Conservation (phyloP, 2,329 filamentous ascomycete species). For the Aureobasidium melanogenum region DNA sequence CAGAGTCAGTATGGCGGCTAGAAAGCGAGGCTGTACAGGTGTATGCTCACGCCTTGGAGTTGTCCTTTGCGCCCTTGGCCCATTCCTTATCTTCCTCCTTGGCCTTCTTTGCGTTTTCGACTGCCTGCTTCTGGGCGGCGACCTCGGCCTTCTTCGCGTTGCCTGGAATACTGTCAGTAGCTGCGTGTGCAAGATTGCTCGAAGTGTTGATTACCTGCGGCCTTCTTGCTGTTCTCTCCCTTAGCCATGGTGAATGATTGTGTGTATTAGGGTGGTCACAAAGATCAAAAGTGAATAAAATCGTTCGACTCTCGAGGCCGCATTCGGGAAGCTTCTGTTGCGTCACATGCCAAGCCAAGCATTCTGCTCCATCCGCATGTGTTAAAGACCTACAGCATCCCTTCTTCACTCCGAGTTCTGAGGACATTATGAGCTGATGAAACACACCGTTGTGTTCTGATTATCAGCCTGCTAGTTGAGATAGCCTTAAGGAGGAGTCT, state of each 20-base stretch:
- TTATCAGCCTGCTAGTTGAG: too few relatives aligned
- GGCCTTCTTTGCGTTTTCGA: slow-evolving; percentile 56
- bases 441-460: too few relatives aligned
- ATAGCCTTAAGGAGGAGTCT: too few relatives aligned
- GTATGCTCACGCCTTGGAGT: slow-evolving; percentile 68
- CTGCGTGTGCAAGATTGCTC: too few relatives aligned
- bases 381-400: too few relatives aligned
- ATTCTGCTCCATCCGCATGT: not conserved
- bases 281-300: not conserved
- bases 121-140: slow-evolving; percentile 70
- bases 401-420: too few relatives aligned
- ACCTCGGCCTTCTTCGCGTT: slow-evolving; percentile 89
- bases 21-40: not conserved
- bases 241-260: slow-evolving; percentile 53
- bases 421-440: too few relatives aligned
- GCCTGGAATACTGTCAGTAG: slow-evolving; percentile 26
- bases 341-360: slow-evolving; percentile 5
- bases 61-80: slow-evolving; percentile 77
- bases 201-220: slow-evolving; percentile 37
- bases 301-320: not conserved
- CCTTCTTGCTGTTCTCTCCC: slow-evolving; percentile 87
- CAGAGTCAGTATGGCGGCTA: not conserved
- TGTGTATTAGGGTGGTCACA: not conserved
- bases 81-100: slow-evolving; percentile 67
- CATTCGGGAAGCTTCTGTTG: slow-evolving; percentile 4